Evolutionary conservation across 441 rosid species (phyloP).

Genomic region (Euphorbia corollata): DNA sequence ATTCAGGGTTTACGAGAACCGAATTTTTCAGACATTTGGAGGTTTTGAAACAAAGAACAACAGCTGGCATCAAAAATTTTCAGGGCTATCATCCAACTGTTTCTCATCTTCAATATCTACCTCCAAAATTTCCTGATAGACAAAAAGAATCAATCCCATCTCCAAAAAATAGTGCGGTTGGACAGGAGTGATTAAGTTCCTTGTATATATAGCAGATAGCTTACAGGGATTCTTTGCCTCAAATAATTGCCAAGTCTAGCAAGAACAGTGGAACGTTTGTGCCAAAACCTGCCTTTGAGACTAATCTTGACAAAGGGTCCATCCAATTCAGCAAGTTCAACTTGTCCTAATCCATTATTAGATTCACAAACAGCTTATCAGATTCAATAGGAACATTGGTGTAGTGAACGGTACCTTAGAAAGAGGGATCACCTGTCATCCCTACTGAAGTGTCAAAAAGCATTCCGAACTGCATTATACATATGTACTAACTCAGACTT

Average conservation of each 20-base stretch:
- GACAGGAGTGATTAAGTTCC: background rate
- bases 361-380: background rate
- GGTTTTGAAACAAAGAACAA: background rate
- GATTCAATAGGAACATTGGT: background rate
- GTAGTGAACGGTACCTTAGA: slow-evolving; percentile 2
- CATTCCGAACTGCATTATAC: slow-evolving; percentile 7
- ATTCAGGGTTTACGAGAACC: background rate
- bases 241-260: slow-evolving; percentile 81
- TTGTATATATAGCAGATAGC: slow-evolving; percentile 12
- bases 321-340: slow-evolving; percentile 74
- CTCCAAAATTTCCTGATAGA: slow-evolving; percentile 63
- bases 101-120: slow-evolving; percentile 85
- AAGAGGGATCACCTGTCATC: slow-evolving; percentile 57
- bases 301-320: slow-evolving; percentile 89
- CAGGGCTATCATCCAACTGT: slow-evolving; percentile 88
- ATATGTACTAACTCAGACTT: background rate
- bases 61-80: slow-evolving; percentile 45
- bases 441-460: slow-evolving; percentile 24
- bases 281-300: slow-evolving; percentile 87
- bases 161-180: background rate
- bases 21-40: background rate
- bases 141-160: background rate
- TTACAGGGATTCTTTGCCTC: slow-evolving; percentile 86
- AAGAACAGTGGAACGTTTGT: slow-evolving; percentile 58
- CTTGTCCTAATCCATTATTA: slow-evolving; percentile 36